phyloP scores from a whole-genome alignment of 2,329 filamentous ascomycete species.

The Penicillium sp. region DNA sequence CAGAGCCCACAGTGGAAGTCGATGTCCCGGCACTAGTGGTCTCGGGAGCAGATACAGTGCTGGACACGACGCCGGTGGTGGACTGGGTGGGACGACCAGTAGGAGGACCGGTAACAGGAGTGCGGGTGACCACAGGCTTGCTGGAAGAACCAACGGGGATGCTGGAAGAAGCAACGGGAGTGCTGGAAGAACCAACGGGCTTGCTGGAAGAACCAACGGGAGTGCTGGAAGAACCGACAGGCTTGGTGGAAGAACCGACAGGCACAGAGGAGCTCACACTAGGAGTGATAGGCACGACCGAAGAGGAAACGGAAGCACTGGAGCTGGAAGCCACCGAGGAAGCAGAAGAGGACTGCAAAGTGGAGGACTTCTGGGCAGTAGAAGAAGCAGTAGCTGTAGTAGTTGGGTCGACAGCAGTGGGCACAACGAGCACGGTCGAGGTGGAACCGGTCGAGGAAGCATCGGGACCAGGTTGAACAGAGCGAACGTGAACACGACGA shows the following conservation, averaged over 20 bases:
- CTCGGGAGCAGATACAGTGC: conserved; percentile 17
- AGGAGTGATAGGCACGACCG: not conserved
- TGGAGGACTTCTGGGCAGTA: conserved; percentile 8
- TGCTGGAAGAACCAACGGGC: not conserved
- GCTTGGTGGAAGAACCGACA: not conserved
- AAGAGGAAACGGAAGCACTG: conserved; percentile 8
- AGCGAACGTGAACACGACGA: conserved; percentile 23
- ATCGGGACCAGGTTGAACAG: conserved; percentile 10
- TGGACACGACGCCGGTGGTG: not conserved
- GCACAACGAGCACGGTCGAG: conserved; percentile 22
- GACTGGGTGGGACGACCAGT: conserved; percentile 7
- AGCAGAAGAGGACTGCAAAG: conserved; percentile 4
- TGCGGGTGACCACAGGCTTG: conserved; percentile 6
- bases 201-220: conserved; percentile 3
- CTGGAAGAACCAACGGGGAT: conserved; percentile 1
- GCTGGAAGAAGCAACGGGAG: conserved; percentile 1
- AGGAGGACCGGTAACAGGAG: conserved; percentile 5
- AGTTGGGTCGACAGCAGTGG: conserved; percentile 13
- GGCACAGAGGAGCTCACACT: not conserved
- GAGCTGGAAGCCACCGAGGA: conserved; percentile 7
- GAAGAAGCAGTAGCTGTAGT: not conserved
- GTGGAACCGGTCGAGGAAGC: conserved; percentile 3
- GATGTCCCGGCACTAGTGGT: conserved; percentile 31
- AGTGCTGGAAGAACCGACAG: conserved; percentile 2
- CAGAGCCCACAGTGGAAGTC: conserved; percentile 42